Base-by-base conservation (phyloP, 1,139 yeast genomes). In the Geotrichum europaeum region DNA sequence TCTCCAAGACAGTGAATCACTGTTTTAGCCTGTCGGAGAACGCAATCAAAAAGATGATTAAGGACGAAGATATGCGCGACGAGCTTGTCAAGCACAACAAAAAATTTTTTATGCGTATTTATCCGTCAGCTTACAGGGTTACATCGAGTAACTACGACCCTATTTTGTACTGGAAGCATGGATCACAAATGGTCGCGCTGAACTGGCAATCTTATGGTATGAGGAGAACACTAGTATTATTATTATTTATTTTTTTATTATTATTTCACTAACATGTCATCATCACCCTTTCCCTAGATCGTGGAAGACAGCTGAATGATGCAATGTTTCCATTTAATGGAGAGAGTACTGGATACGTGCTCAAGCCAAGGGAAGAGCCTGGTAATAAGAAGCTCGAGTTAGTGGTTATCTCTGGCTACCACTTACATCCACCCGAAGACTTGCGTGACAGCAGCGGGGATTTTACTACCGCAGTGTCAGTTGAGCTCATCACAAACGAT, bases 121-220 rank as follows among this genome's bases (percentile, higher is more conserved):
- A 95, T 70, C 99, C 99, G 0, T 85, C 95, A 0, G 85, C 84
- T 12, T 81, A 84, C 62, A 77, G 98, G 55, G 79, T 89, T 62
- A 85, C 79, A 60, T 89, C 97, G 1, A 80, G 90, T 3, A 95
- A 95, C 69, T 92, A 89, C 69, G 80, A 81, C 53, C 98, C 99
- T 0, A 75, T 89, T 3, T 75, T 74, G 0, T 90, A 83, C 69
- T 95, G 99, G 99, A 78, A 79, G 55, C 78, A 81, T 59, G 99
- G 99, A 0, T 86, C 81, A 4, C 99, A 94, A 70, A 83, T 95
- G 91, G 98, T 89, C 2, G 98, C 99, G 0, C 85, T 96, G 1
- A 95, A 95, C 70, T 95, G 98, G 98, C 99, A 95, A 73, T 87
- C 96, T 0, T 87, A 84, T 71, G 62, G 56, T 47, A 40, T n/a